These are phyloP conservation scores for Polymyxa betae DNA, from an alignment of 208 protist genomes.

Conservation along the genomic window DNA sequence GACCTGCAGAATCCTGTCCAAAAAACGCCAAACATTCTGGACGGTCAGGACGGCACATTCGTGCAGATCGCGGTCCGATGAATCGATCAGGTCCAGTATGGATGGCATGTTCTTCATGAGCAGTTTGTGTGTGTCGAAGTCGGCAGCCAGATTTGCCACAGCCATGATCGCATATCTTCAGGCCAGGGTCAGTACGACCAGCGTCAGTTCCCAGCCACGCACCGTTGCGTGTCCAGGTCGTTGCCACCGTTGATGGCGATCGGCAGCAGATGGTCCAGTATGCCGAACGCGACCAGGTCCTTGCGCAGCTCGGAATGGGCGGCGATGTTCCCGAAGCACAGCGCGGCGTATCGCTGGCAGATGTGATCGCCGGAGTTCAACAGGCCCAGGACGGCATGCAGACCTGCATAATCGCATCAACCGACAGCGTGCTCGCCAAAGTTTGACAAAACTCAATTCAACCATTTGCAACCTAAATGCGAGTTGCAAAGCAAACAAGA, in stretches of 20 bases:
- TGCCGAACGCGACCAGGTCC: constrained; percentile 7
- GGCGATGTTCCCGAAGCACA: constrained; percentile 39
- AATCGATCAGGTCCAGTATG: constrained; percentile 49
- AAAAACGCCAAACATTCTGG: constrained; percentile 33
- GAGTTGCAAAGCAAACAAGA: too few relatives aligned
- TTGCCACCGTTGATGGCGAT: constrained; percentile 4
- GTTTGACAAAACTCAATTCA: too few relatives aligned
- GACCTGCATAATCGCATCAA: background rate
- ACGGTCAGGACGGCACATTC: constrained; percentile 49
- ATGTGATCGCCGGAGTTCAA: constrained; percentile 50
- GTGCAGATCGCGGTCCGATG: constrained; percentile 43
- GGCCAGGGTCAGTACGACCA: background rate
- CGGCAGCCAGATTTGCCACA: constrained; percentile 37
- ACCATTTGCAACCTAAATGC: too few relatives aligned
- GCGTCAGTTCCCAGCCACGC: background rate
- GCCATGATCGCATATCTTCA: constrained; percentile 42
- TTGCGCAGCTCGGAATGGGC: constrained; percentile 50
- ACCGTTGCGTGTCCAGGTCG: constrained; percentile 48
- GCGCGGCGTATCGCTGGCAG: constrained; percentile 42
- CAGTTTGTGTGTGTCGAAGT: constrained; percentile 23
- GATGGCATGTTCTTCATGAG: constrained; percentile 41
- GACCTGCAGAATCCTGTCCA: too few relatives aligned
- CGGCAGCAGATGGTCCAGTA: constrained; percentile 21
- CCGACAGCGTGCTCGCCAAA: too few relatives aligned
- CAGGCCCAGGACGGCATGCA: constrained; percentile 26